Conservation (phyloP, 2,329 filamentous ascomycete species). For the Cladophialophora immunda region DNA sequence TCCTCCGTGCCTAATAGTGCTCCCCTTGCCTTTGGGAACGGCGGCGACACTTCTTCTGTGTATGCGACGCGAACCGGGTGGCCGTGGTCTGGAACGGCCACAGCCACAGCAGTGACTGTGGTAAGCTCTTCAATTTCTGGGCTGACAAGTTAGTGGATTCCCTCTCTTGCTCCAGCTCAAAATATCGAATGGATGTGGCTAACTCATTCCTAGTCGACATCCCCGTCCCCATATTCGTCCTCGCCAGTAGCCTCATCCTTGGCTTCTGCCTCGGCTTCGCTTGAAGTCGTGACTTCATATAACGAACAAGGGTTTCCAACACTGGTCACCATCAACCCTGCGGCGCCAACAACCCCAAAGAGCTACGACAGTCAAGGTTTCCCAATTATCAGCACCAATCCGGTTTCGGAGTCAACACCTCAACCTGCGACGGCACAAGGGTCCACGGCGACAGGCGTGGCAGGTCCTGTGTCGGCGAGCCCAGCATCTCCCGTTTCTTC, state of each 20-base stretch:
- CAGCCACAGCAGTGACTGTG: constrained; percentile 73
- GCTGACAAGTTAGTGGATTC: constrained; percentile 47
- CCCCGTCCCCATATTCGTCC: constrained; percentile 63
- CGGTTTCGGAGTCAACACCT: background rate
- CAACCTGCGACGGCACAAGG: constrained; percentile 7
- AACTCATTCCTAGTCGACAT: constrained; percentile 46
- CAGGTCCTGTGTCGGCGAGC: constrained; percentile 9
- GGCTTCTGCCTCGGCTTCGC: constrained; percentile 57
- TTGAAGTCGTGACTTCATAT: constrained; percentile 56
- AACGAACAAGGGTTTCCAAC: constrained; percentile 61
- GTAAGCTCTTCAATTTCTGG: constrained; percentile 73
- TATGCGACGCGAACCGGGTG: constrained; percentile 67
- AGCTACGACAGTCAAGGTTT: constrained; percentile 59
- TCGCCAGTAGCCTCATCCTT: constrained; percentile 55
- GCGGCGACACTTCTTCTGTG: constrained; percentile 47
- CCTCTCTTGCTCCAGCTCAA: constrained; percentile 31
- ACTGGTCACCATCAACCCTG: constrained; percentile 51
- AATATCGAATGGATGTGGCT: constrained; percentile 41
- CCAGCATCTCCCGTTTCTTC: constrained; percentile 5
- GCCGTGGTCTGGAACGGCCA: constrained; percentile 70
- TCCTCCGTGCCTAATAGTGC: constrained; percentile 48
- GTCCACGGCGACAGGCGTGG: background rate
- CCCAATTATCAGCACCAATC: constrained; percentile 47
- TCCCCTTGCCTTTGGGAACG: constrained; percentile 70
- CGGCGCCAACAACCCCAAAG: constrained; percentile 47